Evolutionary conservation across 768 basidiomycete species (phyloP).

Genomic region (Lentinula sp.): DNA sequence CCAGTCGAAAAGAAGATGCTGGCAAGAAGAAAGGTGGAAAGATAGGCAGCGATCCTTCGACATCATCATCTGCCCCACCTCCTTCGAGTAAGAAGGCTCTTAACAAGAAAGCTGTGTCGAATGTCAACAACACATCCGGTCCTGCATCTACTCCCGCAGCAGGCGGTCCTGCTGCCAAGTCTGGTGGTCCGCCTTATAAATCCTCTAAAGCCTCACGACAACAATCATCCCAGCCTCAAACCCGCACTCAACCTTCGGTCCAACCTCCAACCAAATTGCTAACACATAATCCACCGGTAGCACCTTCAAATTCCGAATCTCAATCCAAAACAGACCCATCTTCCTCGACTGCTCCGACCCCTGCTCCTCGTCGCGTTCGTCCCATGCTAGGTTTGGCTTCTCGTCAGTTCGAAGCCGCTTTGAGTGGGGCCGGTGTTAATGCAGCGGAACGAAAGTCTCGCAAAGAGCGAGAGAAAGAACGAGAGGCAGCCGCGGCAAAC

Average conservation of each 20-base stretch:
- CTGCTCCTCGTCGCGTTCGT: slow-evolving; percentile 38
- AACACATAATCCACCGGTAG: background rate
- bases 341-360: slow-evolving; percentile 14
- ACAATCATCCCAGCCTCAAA: slow-evolving; percentile 6
- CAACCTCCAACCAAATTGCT: background rate
- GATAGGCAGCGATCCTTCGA: slow-evolving; percentile 10
- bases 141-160: slow-evolving; percentile 18
- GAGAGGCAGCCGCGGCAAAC: background rate
- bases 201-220: slow-evolving; percentile 11
- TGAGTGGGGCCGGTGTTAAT: slow-evolving; percentile 58
- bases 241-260: slow-evolving; percentile 6
- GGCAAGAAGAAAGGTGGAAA: slow-evolving; percentile 16
- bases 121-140: slow-evolving; percentile 10
- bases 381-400: slow-evolving; percentile 60
- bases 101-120: slow-evolving; percentile 17
- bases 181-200: slow-evolving; percentile 12
- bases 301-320: slow-evolving; percentile 9
- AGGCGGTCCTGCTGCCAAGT: slow-evolving; percentile 18
- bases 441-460: slow-evolving; percentile 16
- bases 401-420: slow-evolving; percentile 68
- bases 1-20: slow-evolving; percentile 30
- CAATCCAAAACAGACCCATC: slow-evolving; percentile 8
- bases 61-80: slow-evolving; percentile 6
- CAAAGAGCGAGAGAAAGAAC: slow-evolving; percentile 20
- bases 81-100: background rate